phyloP scores from a whole-genome alignment of 108 stramenopile genomes.

The Pseudonitzschia pungens region DNA sequence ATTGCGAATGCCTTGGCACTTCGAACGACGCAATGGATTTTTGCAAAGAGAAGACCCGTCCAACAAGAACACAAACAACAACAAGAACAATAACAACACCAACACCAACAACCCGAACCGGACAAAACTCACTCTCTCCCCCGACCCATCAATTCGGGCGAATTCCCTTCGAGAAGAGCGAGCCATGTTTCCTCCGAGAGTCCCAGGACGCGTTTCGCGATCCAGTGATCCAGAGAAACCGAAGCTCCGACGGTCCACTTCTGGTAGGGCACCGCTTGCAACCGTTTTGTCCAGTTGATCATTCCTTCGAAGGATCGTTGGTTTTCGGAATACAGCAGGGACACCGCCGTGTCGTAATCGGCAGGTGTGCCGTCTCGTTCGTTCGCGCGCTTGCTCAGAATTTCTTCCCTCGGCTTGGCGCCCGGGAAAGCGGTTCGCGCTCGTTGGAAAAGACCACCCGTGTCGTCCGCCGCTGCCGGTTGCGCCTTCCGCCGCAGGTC shows the following conservation, averaged over 20 bases:
- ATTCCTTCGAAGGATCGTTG: slow-evolving; percentile 72
- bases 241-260: slow-evolving; percentile 85
- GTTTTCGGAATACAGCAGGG: slow-evolving; percentile 36
- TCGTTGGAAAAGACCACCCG: slow-evolving; percentile 8
- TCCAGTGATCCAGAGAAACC: slow-evolving; percentile 86
- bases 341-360: slow-evolving; percentile 7
- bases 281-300: slow-evolving; percentile 66
- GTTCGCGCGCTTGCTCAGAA: background rate
- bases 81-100: background rate
- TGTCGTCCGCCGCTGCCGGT: background rate
- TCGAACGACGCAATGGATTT: no score
- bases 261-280: slow-evolving; percentile 71
- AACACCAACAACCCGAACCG: slow-evolving; percentile 8
- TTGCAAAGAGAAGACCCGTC: no score
- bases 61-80: no score
- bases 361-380: slow-evolving; percentile 15
- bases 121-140: slow-evolving; percentile 35
- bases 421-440: slow-evolving; percentile 36
- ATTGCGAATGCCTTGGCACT: background rate
- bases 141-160: slow-evolving; percentile 44
- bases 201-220: slow-evolving; percentile 69
- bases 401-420: slow-evolving; percentile 4
- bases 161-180: slow-evolving; percentile 69
- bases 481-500: slow-evolving; percentile 25
- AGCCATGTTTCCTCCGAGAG: slow-evolving; percentile 77